A percentile compares a stretch with the other conserved stretches of the same genome.
These are phyloP conservation scores for Abrus precatorius DNA, from an alignment of 306 rosid genomes.

Conservation along the genomic window DNA sequence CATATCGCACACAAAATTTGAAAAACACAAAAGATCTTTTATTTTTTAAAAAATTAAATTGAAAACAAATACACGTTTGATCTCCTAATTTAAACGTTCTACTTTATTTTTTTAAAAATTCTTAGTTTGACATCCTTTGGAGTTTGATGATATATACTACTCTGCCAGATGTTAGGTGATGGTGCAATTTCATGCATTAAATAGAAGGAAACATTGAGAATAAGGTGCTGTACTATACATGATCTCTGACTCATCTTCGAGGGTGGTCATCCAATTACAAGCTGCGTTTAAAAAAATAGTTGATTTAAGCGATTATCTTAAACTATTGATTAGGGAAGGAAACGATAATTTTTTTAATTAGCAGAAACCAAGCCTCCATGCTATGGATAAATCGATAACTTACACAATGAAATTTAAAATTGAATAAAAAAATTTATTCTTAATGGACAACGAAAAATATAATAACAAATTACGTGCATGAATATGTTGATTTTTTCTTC, in stretches of 20 bases:
- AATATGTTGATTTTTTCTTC: neutral
- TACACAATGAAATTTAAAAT: neutral
- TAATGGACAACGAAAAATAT: neutral
- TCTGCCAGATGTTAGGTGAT: conserved; percentile 28
- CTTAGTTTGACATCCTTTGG: neutral
- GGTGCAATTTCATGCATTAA: neutral
- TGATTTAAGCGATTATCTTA: neutral
- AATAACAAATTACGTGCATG: neutral
- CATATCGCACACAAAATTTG: conserved; percentile 20
- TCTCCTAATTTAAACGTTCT: neutral
- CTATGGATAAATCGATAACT: conserved; percentile 11
- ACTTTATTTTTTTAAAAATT: neutral
- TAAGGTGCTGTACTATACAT: neutral
- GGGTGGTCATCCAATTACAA: conserved; percentile 8
- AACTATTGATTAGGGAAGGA: neutral
- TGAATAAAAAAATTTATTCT: neutral
- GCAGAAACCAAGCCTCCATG: neutral
- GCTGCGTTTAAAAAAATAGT: neutral
- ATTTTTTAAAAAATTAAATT: neutral
- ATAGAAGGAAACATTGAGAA: conserved; percentile 16
- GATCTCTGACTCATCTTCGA: conserved; percentile 23
- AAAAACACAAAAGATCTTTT: neutral
- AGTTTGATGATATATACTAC: neutral
- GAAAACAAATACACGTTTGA: neutral
- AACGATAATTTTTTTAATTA: neutral